Percentiles rank a stretch among this genome's conserved stretches.
Conservation (phyloP, 352 stramenopile genomes). For the Albugo laibachii region DNA sequence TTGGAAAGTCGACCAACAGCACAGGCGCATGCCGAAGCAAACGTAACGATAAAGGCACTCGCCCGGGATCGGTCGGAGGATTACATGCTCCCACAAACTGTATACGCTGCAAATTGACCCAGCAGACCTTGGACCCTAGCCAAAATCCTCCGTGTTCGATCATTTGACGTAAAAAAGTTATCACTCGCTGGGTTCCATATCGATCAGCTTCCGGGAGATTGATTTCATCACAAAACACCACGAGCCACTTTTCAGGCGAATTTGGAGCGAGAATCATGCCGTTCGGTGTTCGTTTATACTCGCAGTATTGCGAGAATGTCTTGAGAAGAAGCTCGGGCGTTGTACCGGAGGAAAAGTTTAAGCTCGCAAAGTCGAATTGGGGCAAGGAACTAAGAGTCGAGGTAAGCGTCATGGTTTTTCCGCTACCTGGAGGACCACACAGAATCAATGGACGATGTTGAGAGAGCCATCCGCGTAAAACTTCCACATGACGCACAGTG, state of each 20-base stretch:
- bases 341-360: constrained; percentile 99
- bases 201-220: constrained; percentile 96
- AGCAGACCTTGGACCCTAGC: constrained; percentile 74
- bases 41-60: constrained; percentile 91
- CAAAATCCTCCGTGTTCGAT: constrained; percentile 92
- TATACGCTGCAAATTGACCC: constrained; percentile 84
- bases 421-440: constrained; percentile 94
- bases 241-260: constrained; percentile 92
- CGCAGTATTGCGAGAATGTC: constrained; percentile 97
- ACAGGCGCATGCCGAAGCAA: constrained; percentile 96
- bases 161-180: constrained; percentile 97
- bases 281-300: constrained; percentile 93
- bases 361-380: constrained; percentile 93
- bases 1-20: constrained; percentile 98
- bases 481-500: constrained; percentile 95
- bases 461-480: constrained; percentile 93
- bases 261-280: constrained; percentile 91
- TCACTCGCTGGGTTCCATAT: constrained; percentile 98
- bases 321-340: constrained; percentile 97
- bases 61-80: constrained; percentile 96
- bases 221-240: constrained; percentile 99
- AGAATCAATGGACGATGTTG: constrained; percentile 94
- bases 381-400: constrained; percentile 94
- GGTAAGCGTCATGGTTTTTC: constrained; percentile 99
- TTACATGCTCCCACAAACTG: constrained; percentile 98